Base-by-base conservation (phyloP, 331 rosid genomes). In the Erythrophleum ivorense region DNA sequence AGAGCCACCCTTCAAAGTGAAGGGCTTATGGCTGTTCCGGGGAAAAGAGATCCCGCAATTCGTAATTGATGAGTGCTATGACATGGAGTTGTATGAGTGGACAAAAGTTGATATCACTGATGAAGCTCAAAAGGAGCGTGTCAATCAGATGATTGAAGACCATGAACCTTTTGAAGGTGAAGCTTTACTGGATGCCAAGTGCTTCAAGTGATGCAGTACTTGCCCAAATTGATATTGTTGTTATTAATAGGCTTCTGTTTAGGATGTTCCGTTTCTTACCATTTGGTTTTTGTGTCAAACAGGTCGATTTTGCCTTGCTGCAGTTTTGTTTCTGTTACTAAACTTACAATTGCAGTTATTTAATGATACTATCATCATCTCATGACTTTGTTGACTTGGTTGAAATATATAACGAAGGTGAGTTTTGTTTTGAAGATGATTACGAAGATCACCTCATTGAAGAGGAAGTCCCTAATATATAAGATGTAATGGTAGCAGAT, bases 21-120 rank as follows among this genome's bases (percentile, higher is more conserved):
- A 85, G 83, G 95, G 95, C 9, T 77, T 91, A 69, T 91, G 95
- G 95, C 90, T 91, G 63, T 91, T 91, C 92, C 91, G 95, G 7
- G 95, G 95, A 33, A 84, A 81, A 34, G 95, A 89, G 64, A 78
- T 91, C 53, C 92, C 92, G 0, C 80, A 87, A 60, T 91, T 89
- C 50, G 88, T 91, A 16, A 11, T 91, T 2, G 75, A 89, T 6
- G 95, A 91, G 84, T 91, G 95, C 91, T 89, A 91, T 14, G 95
- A 91, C 65, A 91, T 91, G 95, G 95, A 91, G 80, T 87, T 91
- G 18, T 89, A 84, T 29, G 89, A 87, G 57, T 91, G 95, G 92
- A 89, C 43, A 36, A 89, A 87, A 88, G 95, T 91, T 5, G 91
- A 91, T 64, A 38, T 89, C 53, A 54, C 87, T 0, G 90, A 91